Base-by-base conservation (phyloP, 306 rosid species). In the Hylodesmum podocarpum region DNA sequence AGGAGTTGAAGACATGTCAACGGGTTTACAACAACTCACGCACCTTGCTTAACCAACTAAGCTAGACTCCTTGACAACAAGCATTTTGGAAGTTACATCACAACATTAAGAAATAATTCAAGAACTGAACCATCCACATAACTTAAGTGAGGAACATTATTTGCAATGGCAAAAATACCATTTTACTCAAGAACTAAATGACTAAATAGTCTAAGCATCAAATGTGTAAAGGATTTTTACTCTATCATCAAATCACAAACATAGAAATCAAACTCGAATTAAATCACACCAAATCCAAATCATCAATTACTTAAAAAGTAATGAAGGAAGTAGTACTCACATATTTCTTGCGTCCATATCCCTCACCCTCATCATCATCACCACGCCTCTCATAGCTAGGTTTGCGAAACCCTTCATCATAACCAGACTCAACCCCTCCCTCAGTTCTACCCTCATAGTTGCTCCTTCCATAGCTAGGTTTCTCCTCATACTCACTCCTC, bases 301-400 rank as follows among this genome's bases (percentile, higher is more conserved):
- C 8, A 16, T 24, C 67, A 46, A 46, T 22, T 5, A 50, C 11
- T 19, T 64, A 3, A 50, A 3, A 50, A 81, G 43, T 37, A 70
- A 12, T 18, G 24, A 46, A 62, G 25, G 21, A 64, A 72, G 34
- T 63, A 61, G 28, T 13, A 66, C 97, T 94, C 81, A 91, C 97
- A 70, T 88, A 74, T 90, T 95, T 89, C 89, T 92, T 90, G 43
- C 93, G 96, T 16, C 88, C 89, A 78, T 87, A 81, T 70, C 89
- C 77, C 66, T 87, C n/a, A n/a, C n/a, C 92, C 5, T 57, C 22
- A 61, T 84, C 90, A 14, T 78, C 86, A 15, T 84, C 94, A 47
- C 39, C 69, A 15, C 80, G 78, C 62, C 72, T 82, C 37, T 80
- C 91, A 67, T 83, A 88, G 41, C 76, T 13, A 61, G 8, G 86